Evolutionary conservation across 2,329 filamentous ascomycete species (phyloP).

Genomic region (Colletotrichum chrysophilum): DNA sequence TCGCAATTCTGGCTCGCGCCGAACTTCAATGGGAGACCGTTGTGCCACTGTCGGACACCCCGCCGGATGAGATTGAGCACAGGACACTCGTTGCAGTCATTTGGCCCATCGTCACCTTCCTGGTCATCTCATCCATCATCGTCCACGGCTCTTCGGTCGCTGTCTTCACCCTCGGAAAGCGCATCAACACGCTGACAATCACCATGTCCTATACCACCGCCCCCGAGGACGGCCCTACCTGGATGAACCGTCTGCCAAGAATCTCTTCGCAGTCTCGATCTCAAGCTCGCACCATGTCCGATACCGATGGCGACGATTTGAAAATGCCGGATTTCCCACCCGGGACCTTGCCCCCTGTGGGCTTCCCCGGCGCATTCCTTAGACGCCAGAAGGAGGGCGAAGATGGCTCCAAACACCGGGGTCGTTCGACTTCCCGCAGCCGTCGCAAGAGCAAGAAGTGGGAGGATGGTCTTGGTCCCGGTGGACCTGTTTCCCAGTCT

Average conservation of each 20-base stretch:
- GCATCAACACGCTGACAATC: slow-evolving; percentile 93
- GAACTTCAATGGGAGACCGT: slow-evolving; percentile 81
- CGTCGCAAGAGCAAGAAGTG: slow-evolving; percentile 70
- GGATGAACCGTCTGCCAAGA: slow-evolving; percentile 92
- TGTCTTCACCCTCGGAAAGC: slow-evolving; percentile 96
- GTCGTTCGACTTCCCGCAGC: slow-evolving; percentile 60
- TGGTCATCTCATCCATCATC: slow-evolving; percentile 92
- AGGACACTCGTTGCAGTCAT: slow-evolving; percentile 82
- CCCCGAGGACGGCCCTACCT: slow-evolving; percentile 85
- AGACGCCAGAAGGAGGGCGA: slow-evolving; percentile 80
- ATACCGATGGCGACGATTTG: slow-evolving; percentile 72
- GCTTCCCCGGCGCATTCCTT: slow-evolving; percentile 77
- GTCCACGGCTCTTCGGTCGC: slow-evolving; percentile 98
- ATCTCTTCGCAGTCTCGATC: slow-evolving; percentile 75
- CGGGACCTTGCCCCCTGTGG: slow-evolving; percentile 74
- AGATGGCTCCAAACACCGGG: slow-evolving; percentile 50
- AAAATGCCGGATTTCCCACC: slow-evolving; percentile 67
- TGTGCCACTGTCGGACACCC: slow-evolving; percentile 72
- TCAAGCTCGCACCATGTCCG: slow-evolving; percentile 83
- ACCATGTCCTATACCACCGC: slow-evolving; percentile 96
- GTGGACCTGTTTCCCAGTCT: slow-evolving; percentile 87
- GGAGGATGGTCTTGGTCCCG: slow-evolving; percentile 76
- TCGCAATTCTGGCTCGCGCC: slow-evolving; percentile 90
- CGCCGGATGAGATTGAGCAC: slow-evolving; percentile 58
- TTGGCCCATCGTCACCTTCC: slow-evolving; percentile 94